Evolutionary conservation across 805 yeast genomes (phyloP).

Genomic region (Saccharomycopsis sp.): DNA sequence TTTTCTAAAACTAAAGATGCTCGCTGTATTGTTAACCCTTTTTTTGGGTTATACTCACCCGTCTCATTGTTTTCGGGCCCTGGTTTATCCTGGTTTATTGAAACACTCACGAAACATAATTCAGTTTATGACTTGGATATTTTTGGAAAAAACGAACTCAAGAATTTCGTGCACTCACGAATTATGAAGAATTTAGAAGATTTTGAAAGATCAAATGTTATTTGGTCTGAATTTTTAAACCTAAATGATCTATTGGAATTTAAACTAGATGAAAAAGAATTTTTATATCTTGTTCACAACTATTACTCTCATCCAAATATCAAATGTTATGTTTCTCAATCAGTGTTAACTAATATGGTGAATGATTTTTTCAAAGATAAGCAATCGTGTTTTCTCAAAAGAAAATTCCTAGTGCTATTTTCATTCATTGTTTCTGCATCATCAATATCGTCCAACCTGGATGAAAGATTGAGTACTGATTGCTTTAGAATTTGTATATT

Average conservation of each 20-base stretch:
- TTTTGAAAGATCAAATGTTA: neutral
- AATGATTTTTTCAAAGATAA: constrained; percentile 6
- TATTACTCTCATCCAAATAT: constrained; percentile 1
- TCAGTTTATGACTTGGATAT: neutral
- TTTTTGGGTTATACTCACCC: constrained; percentile 9
- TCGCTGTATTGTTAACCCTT: neutral
- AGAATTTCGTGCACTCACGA: neutral
- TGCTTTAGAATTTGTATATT: constrained; percentile 4
- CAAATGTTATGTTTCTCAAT: constrained; percentile 6
- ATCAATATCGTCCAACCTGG: neutral
- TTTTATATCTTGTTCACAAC: constrained; percentile 1
- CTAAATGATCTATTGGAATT: constrained; percentile 1
- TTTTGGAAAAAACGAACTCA: neutral
- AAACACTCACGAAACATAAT: neutral
- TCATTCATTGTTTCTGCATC: constrained; percentile 6
- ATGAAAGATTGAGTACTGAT: neutral
- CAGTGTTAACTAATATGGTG: constrained; percentile 1
- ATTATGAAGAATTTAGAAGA: constrained; percentile 4
- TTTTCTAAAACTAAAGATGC: neutral
- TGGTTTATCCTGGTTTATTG: constrained; percentile 8
- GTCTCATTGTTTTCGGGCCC: constrained; percentile 2
- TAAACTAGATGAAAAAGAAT: neutral
- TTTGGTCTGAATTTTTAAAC: constrained; percentile 6
- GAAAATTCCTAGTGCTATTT: constrained; percentile 5
- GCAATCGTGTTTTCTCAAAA: constrained; percentile 1